These are phyloP conservation scores for Amphichorda felina DNA, from an alignment of 2,329 filamentous ascomycete species.

Conservation along the genomic window DNA sequence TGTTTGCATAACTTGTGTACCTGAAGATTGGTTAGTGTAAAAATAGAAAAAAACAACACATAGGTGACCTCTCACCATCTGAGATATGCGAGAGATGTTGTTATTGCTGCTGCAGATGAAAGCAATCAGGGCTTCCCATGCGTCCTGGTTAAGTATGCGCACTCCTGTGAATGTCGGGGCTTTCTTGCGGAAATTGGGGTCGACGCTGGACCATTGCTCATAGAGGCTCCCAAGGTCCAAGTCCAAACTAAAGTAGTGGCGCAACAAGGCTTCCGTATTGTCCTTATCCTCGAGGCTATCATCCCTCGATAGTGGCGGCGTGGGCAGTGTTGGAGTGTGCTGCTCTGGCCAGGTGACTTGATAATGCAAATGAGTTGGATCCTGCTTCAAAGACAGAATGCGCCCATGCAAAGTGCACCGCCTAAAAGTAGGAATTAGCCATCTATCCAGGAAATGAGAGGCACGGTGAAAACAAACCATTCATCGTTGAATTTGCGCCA, in stretches of 20 bases:
- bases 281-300: slow-evolving; percentile 40
- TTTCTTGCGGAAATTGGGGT: slow-evolving; percentile 80
- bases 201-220: slow-evolving; percentile 72
- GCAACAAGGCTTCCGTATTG: slow-evolving; percentile 62
- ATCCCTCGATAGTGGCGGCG: slow-evolving; percentile 3
- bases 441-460: neutral
- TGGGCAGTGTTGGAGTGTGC: slow-evolving; percentile 5
- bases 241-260: slow-evolving; percentile 77
- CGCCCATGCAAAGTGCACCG: slow-evolving; percentile 77
- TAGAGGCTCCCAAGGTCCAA: slow-evolving; percentile 71
- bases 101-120: slow-evolving; percentile 99
- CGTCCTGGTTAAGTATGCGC: slow-evolving; percentile 84
- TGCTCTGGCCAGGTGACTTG: slow-evolving; percentile 49
- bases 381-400: slow-evolving; percentile 76
- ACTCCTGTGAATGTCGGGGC: slow-evolving; percentile 84
- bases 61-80: slow-evolving; percentile 71
- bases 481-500: slow-evolving; percentile 80
- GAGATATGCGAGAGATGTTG: slow-evolving; percentile 87
- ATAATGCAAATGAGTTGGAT: slow-evolving; percentile 68
- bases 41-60: neutral
- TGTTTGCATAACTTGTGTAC: slow-evolving; percentile 78
- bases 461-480: slow-evolving; percentile 45
- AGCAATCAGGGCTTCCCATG: slow-evolving; percentile 85
- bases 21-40: slow-evolving; percentile 18
- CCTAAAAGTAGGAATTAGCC: slow-evolving; percentile 26